These are phyloP conservation scores for Clarireedia monteithiana DNA, from an alignment of 2,329 filamentous ascomycete genomes.

Conservation along the genomic window DNA sequence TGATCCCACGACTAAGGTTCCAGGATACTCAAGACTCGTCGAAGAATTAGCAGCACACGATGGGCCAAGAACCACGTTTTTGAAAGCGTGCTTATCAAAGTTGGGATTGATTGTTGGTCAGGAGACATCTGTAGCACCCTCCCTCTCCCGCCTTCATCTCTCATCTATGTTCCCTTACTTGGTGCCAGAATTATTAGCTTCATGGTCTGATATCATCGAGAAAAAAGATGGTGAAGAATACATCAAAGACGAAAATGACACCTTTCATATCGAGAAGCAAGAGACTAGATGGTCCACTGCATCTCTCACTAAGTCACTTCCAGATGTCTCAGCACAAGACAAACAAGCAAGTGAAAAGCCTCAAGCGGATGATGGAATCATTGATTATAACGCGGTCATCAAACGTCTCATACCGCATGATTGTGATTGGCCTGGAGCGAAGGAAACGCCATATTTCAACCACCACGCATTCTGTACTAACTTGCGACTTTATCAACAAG, in stretches of 20 bases:
- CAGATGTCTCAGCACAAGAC: conserved; percentile 10
- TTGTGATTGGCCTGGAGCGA: conserved; percentile 54
- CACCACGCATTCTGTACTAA: conserved; percentile 71
- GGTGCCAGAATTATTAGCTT: conserved; percentile 59
- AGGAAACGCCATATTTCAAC: conserved; percentile 79
- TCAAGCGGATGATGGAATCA: conserved; percentile 46
- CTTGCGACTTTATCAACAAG: conserved; percentile 55
- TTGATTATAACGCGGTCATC: conserved; percentile 66
- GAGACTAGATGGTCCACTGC: conserved; percentile 51
- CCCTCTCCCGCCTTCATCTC: conserved; percentile 75
- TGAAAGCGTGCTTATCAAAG: conserved; percentile 72
- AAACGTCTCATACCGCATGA: conserved; percentile 73
- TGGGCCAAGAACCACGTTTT: conserved; percentile 59
- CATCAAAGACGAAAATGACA: conserved; percentile 75
- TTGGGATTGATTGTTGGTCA: conserved; percentile 73
- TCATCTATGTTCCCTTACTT: conserved; percentile 59
- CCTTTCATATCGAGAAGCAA: conserved; percentile 67
- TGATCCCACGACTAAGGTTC: conserved; percentile 54
- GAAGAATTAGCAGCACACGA: conserved; percentile 62
- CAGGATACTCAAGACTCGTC: conserved; percentile 64
- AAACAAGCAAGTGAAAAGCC: conserved; percentile 32
- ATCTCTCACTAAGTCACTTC: conserved; percentile 46
- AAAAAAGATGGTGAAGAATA: conserved; percentile 59
- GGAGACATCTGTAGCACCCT: conserved; percentile 62
- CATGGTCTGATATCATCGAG: conserved; percentile 60